Conservation (phyloP, 2,329 filamentous ascomycete species). For the Ustulina deusta region DNA sequence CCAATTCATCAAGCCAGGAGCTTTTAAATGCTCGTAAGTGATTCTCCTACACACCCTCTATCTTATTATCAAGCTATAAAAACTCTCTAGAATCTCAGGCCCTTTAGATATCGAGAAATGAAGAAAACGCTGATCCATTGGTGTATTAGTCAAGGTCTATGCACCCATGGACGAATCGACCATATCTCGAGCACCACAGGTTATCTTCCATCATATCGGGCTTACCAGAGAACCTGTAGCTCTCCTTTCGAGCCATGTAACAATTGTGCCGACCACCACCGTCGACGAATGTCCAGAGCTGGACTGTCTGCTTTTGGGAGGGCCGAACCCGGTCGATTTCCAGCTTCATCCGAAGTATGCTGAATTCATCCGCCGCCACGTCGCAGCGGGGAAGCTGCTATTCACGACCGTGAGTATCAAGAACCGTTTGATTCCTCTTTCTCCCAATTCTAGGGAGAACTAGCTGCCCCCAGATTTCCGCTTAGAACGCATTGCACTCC, state of each 20-base stretch:
- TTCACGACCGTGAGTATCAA: slow-evolving; percentile 27
- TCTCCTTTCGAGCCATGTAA: slow-evolving; percentile 21
- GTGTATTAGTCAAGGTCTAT: slow-evolving; percentile 21
- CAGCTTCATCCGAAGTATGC: slow-evolving; percentile 30
- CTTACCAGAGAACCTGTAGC: slow-evolving; percentile 18
- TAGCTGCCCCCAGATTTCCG: neutral
- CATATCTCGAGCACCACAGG: slow-evolving; percentile 19
- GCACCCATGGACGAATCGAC: slow-evolving; percentile 20
- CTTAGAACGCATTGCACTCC: neutral
- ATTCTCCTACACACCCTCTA: neutral
- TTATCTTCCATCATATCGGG: slow-evolving; percentile 30
- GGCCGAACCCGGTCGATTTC: slow-evolving; percentile 16
- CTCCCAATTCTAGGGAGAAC: neutral
- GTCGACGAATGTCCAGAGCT: slow-evolving; percentile 32
- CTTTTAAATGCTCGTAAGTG: slow-evolving; percentile 22
- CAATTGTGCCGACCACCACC: slow-evolving; percentile 26
- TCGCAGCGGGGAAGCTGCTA: slow-evolving; percentile 28
- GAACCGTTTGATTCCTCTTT: neutral
- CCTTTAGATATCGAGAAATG: neutral
- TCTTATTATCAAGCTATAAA: neutral
- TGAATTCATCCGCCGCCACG: slow-evolving; percentile 34
- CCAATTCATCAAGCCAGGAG: slow-evolving; percentile 13
- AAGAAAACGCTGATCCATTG: neutral
- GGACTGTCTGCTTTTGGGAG: slow-evolving; percentile 27
- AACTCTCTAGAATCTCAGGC: neutral